Evolutionary conservation across 2,329 filamentous ascomycete genomes (phyloP), one percentile per base, ranked within the genome.

Genomic region (Claviceps quebecensis): DNA sequence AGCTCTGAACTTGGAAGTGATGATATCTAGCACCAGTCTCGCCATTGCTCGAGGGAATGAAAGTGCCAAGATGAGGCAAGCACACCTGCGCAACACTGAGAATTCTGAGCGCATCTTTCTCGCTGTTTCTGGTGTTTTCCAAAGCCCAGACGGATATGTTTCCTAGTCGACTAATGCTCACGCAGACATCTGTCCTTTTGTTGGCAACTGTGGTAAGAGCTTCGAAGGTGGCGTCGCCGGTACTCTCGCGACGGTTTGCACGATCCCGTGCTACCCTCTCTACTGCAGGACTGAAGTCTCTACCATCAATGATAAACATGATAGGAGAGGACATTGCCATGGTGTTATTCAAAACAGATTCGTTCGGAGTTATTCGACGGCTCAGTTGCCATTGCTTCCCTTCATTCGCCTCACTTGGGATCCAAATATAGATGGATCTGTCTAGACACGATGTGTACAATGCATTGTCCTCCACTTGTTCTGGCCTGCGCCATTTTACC

Each of bases 121-220:
- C 72, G 61, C 83, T 87, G 59, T 79, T 82, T 38, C 85, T 84
- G 19, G 95, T 78, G 61, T 91, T 90, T 64, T 97, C 90, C 52
- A 98, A 69, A 0, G 88, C 91, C 87, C 91, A 96, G 0, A 87
- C 88, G 41, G 87, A 89, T 84, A 97, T 87, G 57, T 83, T 82
- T 1, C 91, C 91, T 47, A 76, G 72, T n/a, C 83, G 82, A 65
- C 97, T 88, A 47, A 95, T 73, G 8, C 91, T 81, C 23, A 97
- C 75, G 57, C 89, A 93, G 2, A 98, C 80, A 63, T 98, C 93
- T 0, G 90, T 87, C 52, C 78, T 86, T 49, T 84, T 83, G 55
- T 91, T 93, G 9, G 88, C 87, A 58, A 96, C 77, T 57, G 89
- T 85, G 44, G 95, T 84, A 5, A 97, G 72, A 62, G 95, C 87